Evolutionary conservation across 2,329 filamentous ascomycete genomes (phyloP).

Genomic region (Aspergillus terreus): DNA sequence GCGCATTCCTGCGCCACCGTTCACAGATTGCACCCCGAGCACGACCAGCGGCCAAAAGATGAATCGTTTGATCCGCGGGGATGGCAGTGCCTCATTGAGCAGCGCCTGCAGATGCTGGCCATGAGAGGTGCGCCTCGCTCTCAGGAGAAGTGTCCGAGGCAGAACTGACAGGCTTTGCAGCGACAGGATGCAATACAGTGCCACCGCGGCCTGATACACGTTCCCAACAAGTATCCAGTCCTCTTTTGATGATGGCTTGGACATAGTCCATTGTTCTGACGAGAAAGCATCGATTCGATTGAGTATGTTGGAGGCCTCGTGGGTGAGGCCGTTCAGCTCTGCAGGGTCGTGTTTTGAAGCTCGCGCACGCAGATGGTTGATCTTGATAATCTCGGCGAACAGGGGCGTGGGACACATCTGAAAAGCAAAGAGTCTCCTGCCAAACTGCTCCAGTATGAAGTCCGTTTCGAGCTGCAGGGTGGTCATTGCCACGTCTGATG

Average conservation of each 20-base stretch:
- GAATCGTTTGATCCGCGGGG: constrained; percentile 17
- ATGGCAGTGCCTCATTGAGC: constrained; percentile 16
- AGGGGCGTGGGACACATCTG: constrained; percentile 29
- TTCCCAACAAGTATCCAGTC: constrained; percentile 28
- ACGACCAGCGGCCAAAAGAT: constrained; percentile 37
- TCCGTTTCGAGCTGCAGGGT: constrained; percentile 6
- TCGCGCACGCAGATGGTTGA: constrained; percentile 34
- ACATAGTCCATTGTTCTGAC: constrained; percentile 25
- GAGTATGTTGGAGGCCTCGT: constrained; percentile 21
- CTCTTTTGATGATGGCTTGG: constrained; percentile 19
- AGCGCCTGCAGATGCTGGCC: constrained; percentile 3
- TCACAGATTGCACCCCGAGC: constrained; percentile 31
- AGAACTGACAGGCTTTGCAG: constrained; percentile 32
- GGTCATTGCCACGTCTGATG: constrained; percentile 26
- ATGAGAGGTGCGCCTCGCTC: background rate
- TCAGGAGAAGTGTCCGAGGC: constrained; percentile 13
- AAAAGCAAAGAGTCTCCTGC: constrained; percentile 16
- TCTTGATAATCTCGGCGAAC: constrained; percentile 32
- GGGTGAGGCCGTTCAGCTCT: constrained; percentile 1
- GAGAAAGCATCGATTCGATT: constrained; percentile 27
- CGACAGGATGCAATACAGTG: constrained; percentile 37
- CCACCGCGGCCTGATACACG: constrained; percentile 29
- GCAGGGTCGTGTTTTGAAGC: constrained; percentile 3
- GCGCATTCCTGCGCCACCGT: constrained; percentile 15
- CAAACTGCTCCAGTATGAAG: constrained; percentile 21